Evolutionary conservation across 2,329 filamentous ascomycete genomes (phyloP), one percentile per base, ranked within the genome.

Genomic region (Alternaria sp.): DNA sequence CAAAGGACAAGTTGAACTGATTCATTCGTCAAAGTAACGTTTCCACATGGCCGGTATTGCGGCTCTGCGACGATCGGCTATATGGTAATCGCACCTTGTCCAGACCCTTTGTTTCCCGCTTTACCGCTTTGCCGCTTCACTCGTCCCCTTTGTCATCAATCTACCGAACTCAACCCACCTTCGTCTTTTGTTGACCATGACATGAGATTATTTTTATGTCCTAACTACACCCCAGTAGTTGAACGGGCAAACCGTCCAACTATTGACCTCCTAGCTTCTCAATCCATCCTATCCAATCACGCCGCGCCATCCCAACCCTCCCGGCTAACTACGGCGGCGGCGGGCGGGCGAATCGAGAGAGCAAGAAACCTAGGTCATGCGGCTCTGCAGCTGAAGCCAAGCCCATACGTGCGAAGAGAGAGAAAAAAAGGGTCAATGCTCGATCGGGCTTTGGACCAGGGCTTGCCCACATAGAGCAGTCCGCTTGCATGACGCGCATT

Each of bases 401-500:
- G 24, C 24, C 24, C 24, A 26, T 26, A 26, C 24, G 24, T 26
- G 24, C 24, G 24, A 26, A 7, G 7, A 26, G 24, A 7, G 24
- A 7, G 2, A 26, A 26, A 32, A 32, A 9, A 32, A 32, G 8
- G 30, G 30, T 1, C 30, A 32, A 32, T 32, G 30, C 30, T 32
- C 24, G 24, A 26, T 26, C 24, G 24, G 24, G 24, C 24, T 32
- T 32, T 32, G 18, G 30, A 32, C 30, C 9, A 30, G 28, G 9
- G 28, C 34, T 41, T 28, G 14, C 14, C 48, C 16, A 24, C n/a
- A 51, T 41, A 51, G 34, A 51, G 48, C 36, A 51, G 34, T 26
- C 36, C 48, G 36, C 34, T 26, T 39, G 48, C 48, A 51, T 51
- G 48, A 41, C 48, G 48, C 48, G 34, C 48, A 51, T n/a, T 38